phyloP scores from a whole-genome alignment of 768 basidiomycete genomes.

The Tricholoma matsutake region DNA sequence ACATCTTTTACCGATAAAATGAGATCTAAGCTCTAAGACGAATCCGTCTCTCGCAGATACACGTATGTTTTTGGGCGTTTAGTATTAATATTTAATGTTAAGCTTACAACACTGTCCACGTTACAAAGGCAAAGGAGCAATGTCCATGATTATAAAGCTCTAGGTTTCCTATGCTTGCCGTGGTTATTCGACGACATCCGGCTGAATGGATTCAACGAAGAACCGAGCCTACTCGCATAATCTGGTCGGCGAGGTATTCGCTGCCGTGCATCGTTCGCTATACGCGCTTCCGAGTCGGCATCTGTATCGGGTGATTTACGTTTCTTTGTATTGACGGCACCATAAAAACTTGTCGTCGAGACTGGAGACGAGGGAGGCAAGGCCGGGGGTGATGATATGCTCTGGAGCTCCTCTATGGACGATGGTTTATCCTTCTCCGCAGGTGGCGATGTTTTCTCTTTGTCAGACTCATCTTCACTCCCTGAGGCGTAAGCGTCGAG shows the following conservation, averaged over 20 bases:
- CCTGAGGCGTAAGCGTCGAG: constrained; percentile 29
- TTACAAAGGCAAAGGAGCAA: constrained; percentile 1
- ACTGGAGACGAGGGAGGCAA: constrained; percentile 29
- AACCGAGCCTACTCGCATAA: constrained; percentile 6
- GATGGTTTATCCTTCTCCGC: constrained; percentile 13
- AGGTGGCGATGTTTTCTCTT: constrained; percentile 13
- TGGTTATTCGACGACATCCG: constrained; percentile 6
- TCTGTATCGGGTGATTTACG: constrained; percentile 23
- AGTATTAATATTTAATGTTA: constrained; percentile 15
- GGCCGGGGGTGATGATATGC: constrained; percentile 30
- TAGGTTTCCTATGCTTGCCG: constrained; percentile 11
- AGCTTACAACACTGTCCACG: constrained; percentile 10
- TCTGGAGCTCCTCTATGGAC: constrained; percentile 18
- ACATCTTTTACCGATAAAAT: constrained; percentile 38
- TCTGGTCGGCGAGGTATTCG: constrained; percentile 1
- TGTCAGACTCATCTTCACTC: constrained; percentile 19
- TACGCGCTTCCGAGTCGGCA: constrained; percentile 6
- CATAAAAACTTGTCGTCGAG: constrained; percentile 38
- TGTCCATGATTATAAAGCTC: constrained; percentile 12
- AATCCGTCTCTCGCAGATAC: neutral
- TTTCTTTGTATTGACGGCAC: constrained; percentile 23
- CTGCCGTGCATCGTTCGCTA: constrained; percentile 1
- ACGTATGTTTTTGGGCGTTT: constrained; percentile 4
- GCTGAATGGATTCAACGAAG: constrained; percentile 12
- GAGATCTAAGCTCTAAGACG: constrained; percentile 48